Conservation (phyloP, 78 protist genomes). For the Dictyostelium capitatum region DNA sequence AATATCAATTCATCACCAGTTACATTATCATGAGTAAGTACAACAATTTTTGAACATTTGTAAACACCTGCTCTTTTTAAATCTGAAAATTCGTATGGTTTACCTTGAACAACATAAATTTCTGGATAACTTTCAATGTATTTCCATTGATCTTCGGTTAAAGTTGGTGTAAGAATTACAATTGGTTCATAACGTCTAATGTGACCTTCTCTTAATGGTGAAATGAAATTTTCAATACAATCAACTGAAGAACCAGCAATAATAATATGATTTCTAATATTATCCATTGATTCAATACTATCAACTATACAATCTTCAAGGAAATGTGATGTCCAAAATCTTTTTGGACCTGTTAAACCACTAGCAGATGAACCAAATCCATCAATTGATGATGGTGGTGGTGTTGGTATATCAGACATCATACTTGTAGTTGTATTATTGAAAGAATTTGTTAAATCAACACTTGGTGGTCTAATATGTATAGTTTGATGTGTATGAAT, state of each 20-base stretch:
- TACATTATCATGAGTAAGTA: not conserved
- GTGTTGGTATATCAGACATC: slow-evolving; percentile 29
- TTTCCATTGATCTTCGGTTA: slow-evolving; percentile 42
- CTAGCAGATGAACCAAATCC: not conserved
- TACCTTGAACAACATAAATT: slow-evolving; percentile 53
- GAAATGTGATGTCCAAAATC: slow-evolving; percentile 50
- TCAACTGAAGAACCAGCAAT: slow-evolving; percentile 24
- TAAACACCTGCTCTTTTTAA: slow-evolving; percentile 55
- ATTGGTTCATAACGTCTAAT: slow-evolving; percentile 55
- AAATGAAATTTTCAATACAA: slow-evolving; percentile 37
- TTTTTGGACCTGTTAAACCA: not conserved
- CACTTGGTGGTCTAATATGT: not conserved
- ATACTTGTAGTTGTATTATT: slow-evolving; percentile 3
- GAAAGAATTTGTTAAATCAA: not conserved
- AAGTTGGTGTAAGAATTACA: slow-evolving; percentile 39
- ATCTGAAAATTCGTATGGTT: slow-evolving; percentile 8
- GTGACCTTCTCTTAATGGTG: slow-evolving; percentile 45
- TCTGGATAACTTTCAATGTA: slow-evolving; percentile 48
- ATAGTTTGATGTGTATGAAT: not conserved
- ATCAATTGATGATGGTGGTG: slow-evolving; percentile 39
- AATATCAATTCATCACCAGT: slow-evolving; percentile 29
- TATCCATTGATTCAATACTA: slow-evolving; percentile 26
- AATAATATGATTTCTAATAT: slow-evolving; percentile 60
- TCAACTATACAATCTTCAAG: slow-evolving; percentile 12
- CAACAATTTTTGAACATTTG: slow-evolving; percentile 43